Evolutionary conservation across 768 basidiomycete genomes (phyloP).

Genomic region (Termitomyces sp.): DNA sequence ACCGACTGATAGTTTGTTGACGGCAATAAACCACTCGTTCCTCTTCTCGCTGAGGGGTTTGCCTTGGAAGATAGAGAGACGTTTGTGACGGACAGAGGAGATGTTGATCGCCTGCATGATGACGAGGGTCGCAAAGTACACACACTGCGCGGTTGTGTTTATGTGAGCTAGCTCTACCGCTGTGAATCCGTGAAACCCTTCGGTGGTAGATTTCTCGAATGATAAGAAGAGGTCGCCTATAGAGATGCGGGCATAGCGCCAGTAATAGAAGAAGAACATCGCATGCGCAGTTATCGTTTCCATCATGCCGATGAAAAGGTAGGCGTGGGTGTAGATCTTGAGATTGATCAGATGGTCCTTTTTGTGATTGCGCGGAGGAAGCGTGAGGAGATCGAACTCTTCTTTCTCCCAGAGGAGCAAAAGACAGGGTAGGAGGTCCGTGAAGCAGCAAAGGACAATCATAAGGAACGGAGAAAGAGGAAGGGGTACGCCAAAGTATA

Average conservation of each 20-base stretch:
- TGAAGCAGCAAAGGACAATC: conserved; percentile 17
- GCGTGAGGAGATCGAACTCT: conserved; percentile 15
- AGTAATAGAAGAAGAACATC: conserved; percentile 34
- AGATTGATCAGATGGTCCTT: conserved; percentile 15
- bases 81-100: conserved; percentile 27
- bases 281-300: conserved; percentile 11
- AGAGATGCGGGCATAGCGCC: conserved; percentile 26
- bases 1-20: neutral
- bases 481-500: conserved; percentile 55
- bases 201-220: conserved; percentile 30
- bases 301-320: conserved; percentile 15
- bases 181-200: conserved; percentile 28
- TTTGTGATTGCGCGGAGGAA: conserved; percentile 14
- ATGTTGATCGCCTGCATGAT: conserved; percentile 38
- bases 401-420: conserved; percentile 15
- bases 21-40: neutral
- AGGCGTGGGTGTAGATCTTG: conserved; percentile 14
- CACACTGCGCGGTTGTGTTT: conserved; percentile 36
- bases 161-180: conserved; percentile 23
- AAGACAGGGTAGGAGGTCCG: conserved; percentile 10
- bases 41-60: neutral
- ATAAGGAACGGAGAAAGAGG: conserved; percentile 37
- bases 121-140: conserved; percentile 31
- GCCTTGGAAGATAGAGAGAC: neutral
- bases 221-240: conserved; percentile 33